Base-by-base conservation (phyloP, 345 rosid species). In the Psidium guajava region DNA sequence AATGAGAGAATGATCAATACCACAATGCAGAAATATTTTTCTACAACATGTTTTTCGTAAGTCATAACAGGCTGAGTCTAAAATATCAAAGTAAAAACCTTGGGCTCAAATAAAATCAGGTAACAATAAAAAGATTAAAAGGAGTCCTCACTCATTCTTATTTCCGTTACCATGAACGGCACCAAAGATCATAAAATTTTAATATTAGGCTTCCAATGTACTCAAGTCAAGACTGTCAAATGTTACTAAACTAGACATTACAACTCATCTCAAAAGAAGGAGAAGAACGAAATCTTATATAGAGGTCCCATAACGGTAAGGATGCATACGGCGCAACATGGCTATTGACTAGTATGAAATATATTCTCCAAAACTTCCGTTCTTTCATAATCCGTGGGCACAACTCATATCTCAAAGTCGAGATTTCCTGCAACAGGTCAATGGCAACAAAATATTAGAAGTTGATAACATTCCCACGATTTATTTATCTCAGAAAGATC, bases 321-420 rank as follows among this genome's bases (percentile, higher is more conserved):
- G 83, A 75, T 86, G 86, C 93, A 86, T 86, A 92, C 94, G 81
- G 92, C n/a, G 88, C 87, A 15, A 91, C 87, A 53, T 93, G 95
- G 86, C 59, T 93, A 88, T 90, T 91, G 59, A 91, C 93, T 28
- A 93, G 87, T 42, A 92, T 89, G 85, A 93, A 93, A 87, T 93
- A 93, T 86, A 92, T 91, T 91, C 93, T 91, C 96, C 94, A 93
- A 84, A 93, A 93, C 83, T 91, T 93, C 89, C 95, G 89, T 84
- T 93, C 96, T 91, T 88, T 91, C 93, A 93, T 93, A 82, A 85
- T 61, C 28, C 93, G 92, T 1, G 95, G 96, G 85, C 95, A 93
- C 61, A 93, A 88, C 87, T 89, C 92, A 75, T 91, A 93, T 88
- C 96, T 92, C 83, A 93, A 89, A 86, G 89, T 91, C 16, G 96